Percentiles rank a stretch among this genome's conserved stretches.
Conservation (phyloP, 805 yeast species). For the Yarrowia yakushimensis region DNA sequence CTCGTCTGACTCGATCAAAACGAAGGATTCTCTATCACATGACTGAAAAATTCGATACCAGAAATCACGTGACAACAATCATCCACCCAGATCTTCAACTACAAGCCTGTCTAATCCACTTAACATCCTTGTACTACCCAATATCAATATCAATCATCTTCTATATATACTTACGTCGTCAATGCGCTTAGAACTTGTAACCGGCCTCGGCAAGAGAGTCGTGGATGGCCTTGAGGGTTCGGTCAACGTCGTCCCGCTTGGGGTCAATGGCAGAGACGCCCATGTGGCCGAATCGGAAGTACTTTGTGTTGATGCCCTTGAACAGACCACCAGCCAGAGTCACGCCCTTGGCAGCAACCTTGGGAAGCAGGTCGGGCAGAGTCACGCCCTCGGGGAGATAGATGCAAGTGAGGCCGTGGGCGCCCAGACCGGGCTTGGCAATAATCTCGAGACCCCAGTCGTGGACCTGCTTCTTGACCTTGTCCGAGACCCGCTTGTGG, state of each 20-base stretch:
- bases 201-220: constrained; percentile 33
- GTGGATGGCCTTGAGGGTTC: constrained; percentile 47
- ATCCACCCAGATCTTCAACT: too few species aligned
- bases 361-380: constrained; percentile 61
- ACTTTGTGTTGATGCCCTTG: constrained; percentile 70
- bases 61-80: too few species aligned
- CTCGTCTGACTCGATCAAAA: too few species aligned
- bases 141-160: too few species aligned
- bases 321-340: constrained; percentile 89
- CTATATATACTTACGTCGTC: too few species aligned
- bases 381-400: constrained; percentile 74
- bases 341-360: constrained; percentile 60
- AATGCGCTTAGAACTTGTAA: background rate
- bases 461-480: constrained; percentile 58
- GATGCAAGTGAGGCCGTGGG: constrained; percentile 82
- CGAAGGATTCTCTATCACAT: too few species aligned
- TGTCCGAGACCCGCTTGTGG: constrained; percentile 59
- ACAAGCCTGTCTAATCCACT: too few species aligned
- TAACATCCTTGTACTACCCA: too few species aligned
- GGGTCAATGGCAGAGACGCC: constrained; percentile 69
- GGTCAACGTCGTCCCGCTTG: constrained; percentile 52
- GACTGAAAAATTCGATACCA: too few species aligned
- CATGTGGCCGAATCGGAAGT: constrained; percentile 96
- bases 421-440: constrained; percentile 61
- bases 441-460: constrained; percentile 66